phyloP scores from a whole-genome alignment of 169 alveolate genomes.

The Plasmodium fragile region DNA sequence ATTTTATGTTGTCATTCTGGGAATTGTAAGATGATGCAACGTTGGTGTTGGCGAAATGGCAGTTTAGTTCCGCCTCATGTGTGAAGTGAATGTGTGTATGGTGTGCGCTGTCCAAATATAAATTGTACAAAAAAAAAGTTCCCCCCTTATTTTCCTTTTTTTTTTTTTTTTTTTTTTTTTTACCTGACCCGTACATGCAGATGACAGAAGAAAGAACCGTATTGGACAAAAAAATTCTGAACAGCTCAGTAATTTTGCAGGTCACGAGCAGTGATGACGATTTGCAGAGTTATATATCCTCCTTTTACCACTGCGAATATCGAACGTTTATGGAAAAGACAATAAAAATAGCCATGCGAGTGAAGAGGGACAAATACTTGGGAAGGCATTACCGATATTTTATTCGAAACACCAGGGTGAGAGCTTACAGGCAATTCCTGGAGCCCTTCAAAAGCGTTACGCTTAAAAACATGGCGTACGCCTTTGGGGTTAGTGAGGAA shows the following conservation, averaged over 20 bases:
- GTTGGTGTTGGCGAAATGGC: not conserved
- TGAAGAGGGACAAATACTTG: slow-evolving; percentile 90
- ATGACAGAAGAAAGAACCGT: slow-evolving; percentile 90
- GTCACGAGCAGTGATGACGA: slow-evolving; percentile 92
- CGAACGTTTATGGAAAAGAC: slow-evolving; percentile 89
- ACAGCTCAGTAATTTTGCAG: slow-evolving; percentile 93
- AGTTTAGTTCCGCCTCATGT: not conserved
- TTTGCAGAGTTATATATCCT: slow-evolving; percentile 88
- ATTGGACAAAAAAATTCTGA: slow-evolving; percentile 88
- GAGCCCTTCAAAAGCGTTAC: slow-evolving; percentile 96
- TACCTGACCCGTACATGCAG: slow-evolving; percentile 38
- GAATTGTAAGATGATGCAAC: slow-evolving; percentile 79
- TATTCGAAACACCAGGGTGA: slow-evolving; percentile 95
- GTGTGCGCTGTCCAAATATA: not conserved
- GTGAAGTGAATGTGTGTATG: not conserved
- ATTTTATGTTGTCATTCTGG: slow-evolving; percentile 92
- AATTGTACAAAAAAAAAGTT: too few species aligned
- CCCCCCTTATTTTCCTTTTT: not conserved
- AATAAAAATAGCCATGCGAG: slow-evolving; percentile 84
- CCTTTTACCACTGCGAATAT: slow-evolving; percentile 93
- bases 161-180: not conserved
- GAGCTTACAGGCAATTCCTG: slow-evolving; percentile 94
- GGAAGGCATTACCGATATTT: slow-evolving; percentile 90
- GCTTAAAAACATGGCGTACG: slow-evolving; percentile 94
- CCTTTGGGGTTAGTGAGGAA: slow-evolving; percentile 94